Conservation (phyloP, 1,139 yeast species). For the Saccharomyces hybrid region DNA sequence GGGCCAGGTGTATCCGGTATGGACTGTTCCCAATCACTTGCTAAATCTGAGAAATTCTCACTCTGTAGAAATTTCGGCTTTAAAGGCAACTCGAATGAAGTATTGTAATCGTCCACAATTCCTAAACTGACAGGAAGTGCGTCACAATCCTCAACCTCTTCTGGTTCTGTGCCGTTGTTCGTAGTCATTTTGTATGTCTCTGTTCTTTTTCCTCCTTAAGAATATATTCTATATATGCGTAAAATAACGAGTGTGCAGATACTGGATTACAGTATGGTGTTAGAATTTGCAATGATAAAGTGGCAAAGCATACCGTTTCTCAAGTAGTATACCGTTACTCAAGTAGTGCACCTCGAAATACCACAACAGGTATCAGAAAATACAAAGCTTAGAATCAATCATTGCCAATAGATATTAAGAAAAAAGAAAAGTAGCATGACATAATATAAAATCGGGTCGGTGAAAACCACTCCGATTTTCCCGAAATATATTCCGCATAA, state of each 20-base stretch:
- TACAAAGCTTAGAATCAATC: not conserved
- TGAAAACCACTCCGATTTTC: not conserved
- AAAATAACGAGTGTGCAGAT: too few species aligned
- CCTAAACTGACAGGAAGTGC: not conserved
- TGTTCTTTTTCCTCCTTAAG: too few species aligned
- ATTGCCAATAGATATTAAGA: not conserved
- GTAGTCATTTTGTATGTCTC: not conserved
- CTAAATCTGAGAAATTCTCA: constrained; percentile 17
- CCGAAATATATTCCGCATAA: not conserved
- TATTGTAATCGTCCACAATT: constrained; percentile 6
- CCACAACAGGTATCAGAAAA: too few species aligned
- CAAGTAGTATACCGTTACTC: not conserved
- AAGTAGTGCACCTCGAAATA: too few species aligned
- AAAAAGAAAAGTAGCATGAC: not conserved
- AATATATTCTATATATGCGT: too few species aligned
- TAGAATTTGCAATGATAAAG: too few species aligned
- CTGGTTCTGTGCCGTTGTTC: not conserved
- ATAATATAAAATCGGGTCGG: not conserved
- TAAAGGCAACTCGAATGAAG: constrained; percentile 19
- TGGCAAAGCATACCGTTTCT: too few species aligned
- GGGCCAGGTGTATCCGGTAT: constrained; percentile 6
- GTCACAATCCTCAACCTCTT: not conserved
- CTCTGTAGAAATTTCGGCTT: constrained; percentile 12
- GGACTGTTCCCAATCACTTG: constrained; percentile 8
- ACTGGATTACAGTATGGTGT: too few species aligned